Base-by-base conservation (phyloP, 1,284 basidiomycete species). In the Naganishia sp. region DNA sequence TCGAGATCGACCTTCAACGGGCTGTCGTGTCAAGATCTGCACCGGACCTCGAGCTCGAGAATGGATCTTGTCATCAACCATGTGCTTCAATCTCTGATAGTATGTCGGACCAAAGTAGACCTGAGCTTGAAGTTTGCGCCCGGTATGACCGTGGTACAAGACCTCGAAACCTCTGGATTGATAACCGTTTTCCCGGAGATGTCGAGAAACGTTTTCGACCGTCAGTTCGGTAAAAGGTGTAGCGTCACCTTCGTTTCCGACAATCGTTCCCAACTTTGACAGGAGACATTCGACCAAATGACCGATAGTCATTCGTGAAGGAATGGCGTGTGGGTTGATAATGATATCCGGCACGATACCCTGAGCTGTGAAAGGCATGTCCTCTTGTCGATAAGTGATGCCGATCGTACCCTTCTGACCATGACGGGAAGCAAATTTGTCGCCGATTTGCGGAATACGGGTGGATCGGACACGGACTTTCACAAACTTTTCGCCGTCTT, bases 11-110 rank as follows among this genome's bases (percentile, higher is more conserved):
- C 96, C 96, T 78, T 99, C 96, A n/a, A 99, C 96, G 6, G 95
- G 96, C 79, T 99, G 96, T 57, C 96, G 84, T 23, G 95, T 99
- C 74, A 99, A 81, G 75, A 99, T 99, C 80, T 99, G 96, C 10
- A 99, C 91, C 5, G 96, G 96, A 18, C 96, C 96, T 78, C 96
- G 83, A 16, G 96, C 96, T 72, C 95, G 88, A 31, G 94, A 95
- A 81, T 99, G 95, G 70, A 99, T 99, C 84, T 99, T 99, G 82
- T 99, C 95, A 79, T 97, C 94, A 60, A 99, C 95, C 95, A 99
- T 99, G 82, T 99, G 95, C 83, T 99, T 99, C 72, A 99, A 84
- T 61, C 95, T 90, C 80, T 99, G 95, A 80, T 99, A 99, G 81
- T 99, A 99, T 1, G 96, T 99, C 13, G 95, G 95, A 4, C 96